These are phyloP conservation scores for Cercospora beticola DNA, from an alignment of 2,329 filamentous ascomycete species.

Conservation along the genomic window DNA sequence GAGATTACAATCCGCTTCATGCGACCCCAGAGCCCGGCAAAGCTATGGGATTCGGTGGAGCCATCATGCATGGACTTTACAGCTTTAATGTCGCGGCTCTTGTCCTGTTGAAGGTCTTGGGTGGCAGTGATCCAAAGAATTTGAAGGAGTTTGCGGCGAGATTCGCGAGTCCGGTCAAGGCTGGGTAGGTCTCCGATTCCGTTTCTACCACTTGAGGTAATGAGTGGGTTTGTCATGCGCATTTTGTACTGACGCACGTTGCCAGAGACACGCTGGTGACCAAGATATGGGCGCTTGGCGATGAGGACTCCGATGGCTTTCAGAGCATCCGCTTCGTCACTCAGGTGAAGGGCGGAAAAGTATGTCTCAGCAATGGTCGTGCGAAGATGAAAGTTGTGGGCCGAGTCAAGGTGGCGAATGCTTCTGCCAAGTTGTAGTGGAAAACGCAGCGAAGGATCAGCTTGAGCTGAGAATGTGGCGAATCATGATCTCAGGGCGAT, in stretches of 20 bases:
- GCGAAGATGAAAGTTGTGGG: not conserved
- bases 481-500: not conserved
- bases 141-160: not conserved
- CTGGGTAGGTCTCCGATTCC: not conserved
- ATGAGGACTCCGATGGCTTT: not conserved
- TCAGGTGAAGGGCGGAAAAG: not conserved
- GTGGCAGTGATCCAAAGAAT: not conserved
- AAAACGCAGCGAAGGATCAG: not conserved
- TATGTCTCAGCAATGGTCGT: not conserved
- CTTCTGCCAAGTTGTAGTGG: not conserved
- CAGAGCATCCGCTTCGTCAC: not conserved
- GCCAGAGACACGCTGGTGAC: not conserved
- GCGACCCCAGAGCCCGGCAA: not conserved
- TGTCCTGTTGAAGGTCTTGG: not conserved
- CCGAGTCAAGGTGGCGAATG: not conserved
- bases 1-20: not conserved
- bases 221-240: no score
- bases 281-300: not conserved
- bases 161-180: not conserved
- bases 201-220: no score
- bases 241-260: not conserved
- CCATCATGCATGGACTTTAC: not conserved
- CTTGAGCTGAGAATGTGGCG: not conserved
- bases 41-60: not conserved
- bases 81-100: not conserved